Conservation (phyloP, 306 rosid genomes). For the Rosa chinensis region DNA sequence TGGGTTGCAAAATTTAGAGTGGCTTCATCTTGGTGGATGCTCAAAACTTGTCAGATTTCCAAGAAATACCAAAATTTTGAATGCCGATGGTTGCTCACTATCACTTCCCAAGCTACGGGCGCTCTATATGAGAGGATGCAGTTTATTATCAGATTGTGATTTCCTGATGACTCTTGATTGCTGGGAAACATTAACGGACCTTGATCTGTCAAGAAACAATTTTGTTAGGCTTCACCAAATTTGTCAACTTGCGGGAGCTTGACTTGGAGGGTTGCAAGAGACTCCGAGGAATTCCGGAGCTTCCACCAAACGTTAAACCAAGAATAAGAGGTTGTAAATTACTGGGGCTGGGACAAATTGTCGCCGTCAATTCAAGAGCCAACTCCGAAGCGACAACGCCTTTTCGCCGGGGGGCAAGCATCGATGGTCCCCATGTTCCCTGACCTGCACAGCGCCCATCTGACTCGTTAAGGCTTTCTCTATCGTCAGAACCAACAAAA, state of each 20-base stretch:
- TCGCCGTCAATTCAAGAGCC: too few species aligned
- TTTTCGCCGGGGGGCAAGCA: too few species aligned
- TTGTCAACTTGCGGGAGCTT: not conserved
- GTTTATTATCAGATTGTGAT: not conserved
- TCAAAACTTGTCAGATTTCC: not conserved
- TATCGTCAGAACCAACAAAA: too few species aligned
- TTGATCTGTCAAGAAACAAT: not conserved
- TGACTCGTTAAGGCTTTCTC: too few species aligned
- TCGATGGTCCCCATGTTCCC: too few species aligned
- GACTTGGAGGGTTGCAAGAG: accelerated
- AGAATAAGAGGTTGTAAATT: too few species aligned
- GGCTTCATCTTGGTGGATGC: not conserved
- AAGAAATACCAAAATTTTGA: not conserved
- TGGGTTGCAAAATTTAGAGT: not conserved
- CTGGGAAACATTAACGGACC: not conserved
- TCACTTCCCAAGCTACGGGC: not conserved
- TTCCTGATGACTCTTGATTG: not conserved
- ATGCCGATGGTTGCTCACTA: not conserved
- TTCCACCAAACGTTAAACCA: not conserved
- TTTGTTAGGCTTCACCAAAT: not conserved
- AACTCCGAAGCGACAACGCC: too few species aligned
- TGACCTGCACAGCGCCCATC: too few species aligned
- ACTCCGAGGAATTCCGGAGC: not conserved
- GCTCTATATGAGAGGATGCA: not conserved
- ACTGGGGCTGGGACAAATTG: too few species aligned